Evolutionary conservation across 192 early-diverging fungal species (phyloP), one percentile per base, ranked within the genome.

Genomic region (Dimargaris xerosporica): DNA sequence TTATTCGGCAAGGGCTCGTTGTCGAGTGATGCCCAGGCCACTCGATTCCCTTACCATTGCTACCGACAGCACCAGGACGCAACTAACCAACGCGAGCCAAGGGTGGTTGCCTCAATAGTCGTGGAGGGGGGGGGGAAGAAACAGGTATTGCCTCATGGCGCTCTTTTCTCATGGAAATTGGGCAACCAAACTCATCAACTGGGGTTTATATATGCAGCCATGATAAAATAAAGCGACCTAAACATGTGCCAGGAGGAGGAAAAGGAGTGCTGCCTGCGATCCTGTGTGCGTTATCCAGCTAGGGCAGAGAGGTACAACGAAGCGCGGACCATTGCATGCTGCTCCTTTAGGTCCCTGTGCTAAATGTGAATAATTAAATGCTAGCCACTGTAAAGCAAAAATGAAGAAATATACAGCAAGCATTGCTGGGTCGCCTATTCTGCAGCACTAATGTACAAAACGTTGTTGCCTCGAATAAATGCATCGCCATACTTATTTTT

Each of bases 391-490:
- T 21, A 17, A 21, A 23, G 16, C 12, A 17, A 48, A 21, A 3
- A 4, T 11, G 3, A 48, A 48, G 21, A 48, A 48, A 23, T 21
- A 48, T 48, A 48, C 21, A 48, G 21, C 21, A 17, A 48, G 16
- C 21, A 48, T 48, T 23, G 21, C 12, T 17, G 21, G 21, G 34
- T 39, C 34, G 29, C 13, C 42, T 44, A 21, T 71, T 76, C 78
- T 42, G 72, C 68, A 10, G 75, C 74, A 65, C 80, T 81, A 52
- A 85, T 82, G 61, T 85, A 85, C 54, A 82, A 68, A 30, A 85
- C 83, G 70, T 96, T 96, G 75, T 98, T 98, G 62, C 95, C 95
- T 12, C 95, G 87, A 73, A 98, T 91, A 73, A 98, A 98, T 2
- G 84, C 85, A 64, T 98, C 95, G 25, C 93, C 93, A 69, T 94